Conservation (phyloP, 2,329 filamentous ascomycete genomes). For the Clarireedia hainanense region DNA sequence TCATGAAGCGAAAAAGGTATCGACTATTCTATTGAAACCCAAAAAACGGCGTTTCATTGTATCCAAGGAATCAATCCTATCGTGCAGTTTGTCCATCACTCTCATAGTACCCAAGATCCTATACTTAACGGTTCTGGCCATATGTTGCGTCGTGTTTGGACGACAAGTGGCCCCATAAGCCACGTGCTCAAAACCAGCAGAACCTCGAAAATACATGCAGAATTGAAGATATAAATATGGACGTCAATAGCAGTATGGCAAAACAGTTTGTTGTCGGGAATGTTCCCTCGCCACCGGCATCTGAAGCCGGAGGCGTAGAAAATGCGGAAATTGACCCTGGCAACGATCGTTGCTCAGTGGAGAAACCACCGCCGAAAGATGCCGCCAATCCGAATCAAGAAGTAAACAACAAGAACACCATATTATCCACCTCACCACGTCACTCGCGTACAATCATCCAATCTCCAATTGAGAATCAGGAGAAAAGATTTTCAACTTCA, state of each 20-base stretch:
- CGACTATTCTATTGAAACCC: not conserved
- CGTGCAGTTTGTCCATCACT: not conserved
- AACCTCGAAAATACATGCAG: not conserved
- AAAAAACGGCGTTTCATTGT: not conserved
- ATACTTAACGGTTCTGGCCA: conserved; percentile 5
- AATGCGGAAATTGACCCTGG: conserved; percentile 1
- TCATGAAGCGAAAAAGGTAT: not conserved
- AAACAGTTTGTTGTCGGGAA: too few relatives aligned
- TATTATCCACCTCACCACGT: conserved; percentile 7
- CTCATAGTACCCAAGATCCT: not conserved
- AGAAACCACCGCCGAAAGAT: conserved; percentile 1
- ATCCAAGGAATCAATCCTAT: not conserved
- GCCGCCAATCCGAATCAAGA: conserved; percentile 4
- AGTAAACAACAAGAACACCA: conserved; percentile 9
- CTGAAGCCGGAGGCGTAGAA: not conserved
- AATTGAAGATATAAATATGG: not conserved
- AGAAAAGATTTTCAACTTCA: conserved; percentile 6
- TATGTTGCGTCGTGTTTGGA: not conserved
- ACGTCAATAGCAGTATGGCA: not conserved
- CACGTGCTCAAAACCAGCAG: conserved; percentile 3
- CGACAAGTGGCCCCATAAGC: not conserved
- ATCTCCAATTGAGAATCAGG: conserved; percentile 2
- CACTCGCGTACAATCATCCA: conserved; percentile 6
- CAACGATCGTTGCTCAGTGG: conserved; percentile 10
- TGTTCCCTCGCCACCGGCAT: conserved; percentile 4